Evolutionary conservation across 2,329 filamentous ascomycete species (phyloP), one percentile per base, ranked within the genome.

Genomic region (Penicillium fuscoglaucum): DNA sequence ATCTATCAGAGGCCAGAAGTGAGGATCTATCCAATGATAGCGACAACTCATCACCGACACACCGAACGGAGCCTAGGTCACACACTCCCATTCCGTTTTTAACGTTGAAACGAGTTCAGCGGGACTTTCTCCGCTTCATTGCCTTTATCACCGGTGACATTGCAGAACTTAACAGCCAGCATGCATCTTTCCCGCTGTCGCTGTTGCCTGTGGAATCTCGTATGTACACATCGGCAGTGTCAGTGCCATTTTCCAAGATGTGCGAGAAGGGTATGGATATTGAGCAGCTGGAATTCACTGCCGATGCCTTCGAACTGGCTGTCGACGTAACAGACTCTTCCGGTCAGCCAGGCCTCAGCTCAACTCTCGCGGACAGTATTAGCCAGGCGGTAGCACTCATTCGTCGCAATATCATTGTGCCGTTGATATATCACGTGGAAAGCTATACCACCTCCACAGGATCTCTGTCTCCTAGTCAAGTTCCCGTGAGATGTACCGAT

Each of bases 41-140:
- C 17, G 64, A 68, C 29, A 54, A 72, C 45, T 52, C 67, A 1
- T 66, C 71, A 1, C 68, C 71, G 7, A 65, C 69, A 2, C 61
- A 65, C 4, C 71, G 76, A 17, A 61, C 70, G 7, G 75, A 74
- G 52, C 71, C 73, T 57, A 72, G 77, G 52, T 75, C 77, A 1
- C 78, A 72, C 40, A 64, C 72, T 0, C 66, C 80, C 0, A 82
- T 84, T 2, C 84, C 86, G 0, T 89, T 88, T 62, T 73, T 90
- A 17, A 87, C 87, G 0, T 73, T 90, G 6, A 90, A 90, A 68
- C 79, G 85, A 48, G 83, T 86, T 3, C 87, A 90, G 70, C 79
- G 85, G 47, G 87, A 90, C 59, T 90, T 90, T 59, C 77, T 90
- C 40, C 87, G 87, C 55, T 89, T 90, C 56, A 75, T 90, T 9